phyloP scores from a whole-genome alignment of 768 basidiomycete species.

The Macrocybe gigantea region DNA sequence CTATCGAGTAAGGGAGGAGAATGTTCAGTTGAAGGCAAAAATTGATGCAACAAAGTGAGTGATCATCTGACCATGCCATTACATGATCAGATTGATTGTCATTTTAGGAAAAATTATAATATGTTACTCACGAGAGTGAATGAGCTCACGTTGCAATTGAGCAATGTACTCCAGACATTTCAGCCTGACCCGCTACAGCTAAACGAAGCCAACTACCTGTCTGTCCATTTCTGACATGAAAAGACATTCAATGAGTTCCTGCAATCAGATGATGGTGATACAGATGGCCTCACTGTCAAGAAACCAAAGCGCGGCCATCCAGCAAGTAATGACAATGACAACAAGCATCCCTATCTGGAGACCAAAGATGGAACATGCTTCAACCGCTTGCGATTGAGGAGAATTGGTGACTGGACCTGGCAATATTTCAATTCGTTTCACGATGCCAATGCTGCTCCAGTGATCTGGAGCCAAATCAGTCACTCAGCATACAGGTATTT shows the following conservation, averaged over 20 bases:
- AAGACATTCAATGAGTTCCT: background rate
- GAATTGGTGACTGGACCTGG: constrained; percentile 5
- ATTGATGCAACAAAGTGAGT: too few relatives aligned
- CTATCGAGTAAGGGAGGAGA: too few relatives aligned
- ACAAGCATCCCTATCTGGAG: constrained; percentile 10
- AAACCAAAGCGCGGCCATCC: constrained; percentile 7
- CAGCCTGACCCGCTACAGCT: too few relatives aligned
- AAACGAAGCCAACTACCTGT: too few relatives aligned
- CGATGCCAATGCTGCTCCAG: background rate
- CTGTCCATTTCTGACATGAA: constrained; percentile 3
- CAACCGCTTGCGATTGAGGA: background rate
- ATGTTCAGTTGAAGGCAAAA: too few relatives aligned
- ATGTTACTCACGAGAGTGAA: too few relatives aligned
- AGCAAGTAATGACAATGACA: constrained; percentile 2
- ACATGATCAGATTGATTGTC: too few relatives aligned
- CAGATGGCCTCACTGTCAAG: constrained; percentile 5
- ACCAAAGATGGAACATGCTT: constrained; percentile 2
- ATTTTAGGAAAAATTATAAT: too few relatives aligned
- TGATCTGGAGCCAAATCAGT: constrained; percentile 3
- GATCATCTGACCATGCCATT: too few relatives aligned
- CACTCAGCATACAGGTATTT: constrained; percentile 5
- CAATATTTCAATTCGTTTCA: constrained; percentile 7
- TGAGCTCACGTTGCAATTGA: too few relatives aligned
- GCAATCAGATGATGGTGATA: constrained; percentile 2
- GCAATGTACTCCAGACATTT: too few relatives aligned